These are phyloP conservation scores for Amphibolis antarctica DNA, from an alignment of 106 monocot species.

Conservation along the genomic window DNA sequence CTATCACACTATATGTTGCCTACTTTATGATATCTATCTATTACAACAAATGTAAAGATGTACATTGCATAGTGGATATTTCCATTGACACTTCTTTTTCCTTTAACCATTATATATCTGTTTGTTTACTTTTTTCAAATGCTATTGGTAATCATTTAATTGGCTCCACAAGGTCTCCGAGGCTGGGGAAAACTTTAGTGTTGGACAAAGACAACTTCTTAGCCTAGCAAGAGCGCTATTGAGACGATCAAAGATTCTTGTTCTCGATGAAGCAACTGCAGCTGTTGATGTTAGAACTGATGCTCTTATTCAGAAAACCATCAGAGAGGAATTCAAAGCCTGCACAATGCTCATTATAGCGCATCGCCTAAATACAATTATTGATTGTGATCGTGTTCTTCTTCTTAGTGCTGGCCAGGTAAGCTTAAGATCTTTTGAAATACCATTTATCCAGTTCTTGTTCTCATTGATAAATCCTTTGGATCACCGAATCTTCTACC, in stretches of 20 bases:
- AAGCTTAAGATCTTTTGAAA: neutral
- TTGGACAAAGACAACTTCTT: constrained; percentile 88
- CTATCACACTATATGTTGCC: too few relatives aligned
- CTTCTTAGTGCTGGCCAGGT: constrained; percentile 90
- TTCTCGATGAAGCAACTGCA: constrained; percentile 99
- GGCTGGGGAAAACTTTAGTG: constrained; percentile 92
- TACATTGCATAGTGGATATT: too few relatives aligned
- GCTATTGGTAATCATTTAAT: neutral
- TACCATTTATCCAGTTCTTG: neutral
- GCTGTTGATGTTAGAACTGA: constrained; percentile 99
- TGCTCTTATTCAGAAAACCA: constrained; percentile 95
- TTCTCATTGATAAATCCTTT: too few relatives aligned
- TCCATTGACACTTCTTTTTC: neutral
- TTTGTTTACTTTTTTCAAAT: constrained; percentile 1
- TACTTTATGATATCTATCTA: too few relatives aligned
- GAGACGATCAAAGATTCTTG: constrained; percentile 91
- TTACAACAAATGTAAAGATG: too few relatives aligned
- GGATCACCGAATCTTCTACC: too few relatives aligned
- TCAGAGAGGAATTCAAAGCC: constrained; percentile 88
- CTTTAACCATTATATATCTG: neutral
- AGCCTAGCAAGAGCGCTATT: constrained; percentile 89
- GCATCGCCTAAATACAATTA: constrained; percentile 89
- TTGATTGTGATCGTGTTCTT: constrained; percentile 84
- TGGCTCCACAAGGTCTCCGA: constrained; percentile 53
- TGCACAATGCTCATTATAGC: constrained; percentile 99